Evolutionary conservation across 352 stramenopile genomes (phyloP).

Genomic region (Phytopythium chamaehyphon): DNA sequence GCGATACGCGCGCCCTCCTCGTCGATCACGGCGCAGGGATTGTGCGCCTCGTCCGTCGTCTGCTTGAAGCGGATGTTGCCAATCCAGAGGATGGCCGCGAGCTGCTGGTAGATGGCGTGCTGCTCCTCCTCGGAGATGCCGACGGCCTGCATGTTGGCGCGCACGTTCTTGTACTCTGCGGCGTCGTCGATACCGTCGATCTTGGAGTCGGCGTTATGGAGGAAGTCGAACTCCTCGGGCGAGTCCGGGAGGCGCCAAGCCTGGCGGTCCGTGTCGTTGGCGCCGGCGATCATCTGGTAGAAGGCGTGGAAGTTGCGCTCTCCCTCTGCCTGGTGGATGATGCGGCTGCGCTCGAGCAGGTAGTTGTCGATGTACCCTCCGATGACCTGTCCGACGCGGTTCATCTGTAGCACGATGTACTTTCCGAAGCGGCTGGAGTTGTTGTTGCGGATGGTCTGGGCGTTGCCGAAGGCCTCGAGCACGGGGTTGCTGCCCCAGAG

Average conservation of each 20-base stretch:
- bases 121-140: slow-evolving; percentile 75
- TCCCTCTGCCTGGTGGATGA: slow-evolving; percentile 80
- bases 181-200: slow-evolving; percentile 80
- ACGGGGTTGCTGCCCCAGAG: slow-evolving; percentile 80
- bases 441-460: slow-evolving; percentile 87
- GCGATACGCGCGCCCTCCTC: slow-evolving; percentile 45
- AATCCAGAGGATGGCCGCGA: slow-evolving; percentile 80
- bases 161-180: slow-evolving; percentile 55
- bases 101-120: slow-evolving; percentile 66
- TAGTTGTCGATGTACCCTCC: slow-evolving; percentile 88
- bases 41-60: slow-evolving; percentile 67
- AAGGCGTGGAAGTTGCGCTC: slow-evolving; percentile 95
- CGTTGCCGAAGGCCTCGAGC: slow-evolving; percentile 83
- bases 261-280: slow-evolving; percentile 38
- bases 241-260: slow-evolving; percentile 50
- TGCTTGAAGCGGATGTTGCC: slow-evolving; percentile 82
- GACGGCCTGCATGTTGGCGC: slow-evolving; percentile 61
- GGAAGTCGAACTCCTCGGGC: slow-evolving; percentile 56
- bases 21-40: slow-evolving; percentile 64
- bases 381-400: slow-evolving; percentile 74
- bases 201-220: slow-evolving; percentile 56
- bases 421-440: slow-evolving; percentile 86
- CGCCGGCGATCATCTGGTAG: slow-evolving; percentile 88
- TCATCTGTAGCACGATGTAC: slow-evolving; percentile 86
- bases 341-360: slow-evolving; percentile 89